Conservation (phyloP, 164 flowering plant genomes). For the Echeveria elegans region DNA sequence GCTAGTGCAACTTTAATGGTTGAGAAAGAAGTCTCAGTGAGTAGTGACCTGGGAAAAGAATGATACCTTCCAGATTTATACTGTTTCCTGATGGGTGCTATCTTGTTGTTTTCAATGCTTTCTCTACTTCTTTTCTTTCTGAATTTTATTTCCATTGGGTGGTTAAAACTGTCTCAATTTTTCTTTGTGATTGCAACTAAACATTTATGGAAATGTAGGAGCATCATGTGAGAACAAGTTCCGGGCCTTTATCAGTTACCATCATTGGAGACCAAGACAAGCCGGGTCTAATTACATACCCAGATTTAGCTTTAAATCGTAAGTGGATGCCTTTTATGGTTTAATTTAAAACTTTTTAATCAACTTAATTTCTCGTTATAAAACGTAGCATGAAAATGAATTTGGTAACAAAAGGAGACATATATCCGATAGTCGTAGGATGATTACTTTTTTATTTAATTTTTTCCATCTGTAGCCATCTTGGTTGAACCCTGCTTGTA, state of each 20-base stretch:
- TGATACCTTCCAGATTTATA: neutral
- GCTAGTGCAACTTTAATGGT: neutral
- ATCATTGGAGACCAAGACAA: conserved; percentile 61
- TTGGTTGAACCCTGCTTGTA: neutral
- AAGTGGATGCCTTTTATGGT: conserved; percentile 15
- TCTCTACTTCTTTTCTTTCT: neutral
- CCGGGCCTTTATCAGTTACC: conserved; percentile 44
- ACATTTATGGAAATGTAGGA: conserved; percentile 27
- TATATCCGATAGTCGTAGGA: neutral
- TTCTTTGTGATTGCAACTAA: neutral
- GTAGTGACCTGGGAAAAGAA: neutral
- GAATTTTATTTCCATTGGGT: neutral
- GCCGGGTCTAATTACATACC: conserved; percentile 61
- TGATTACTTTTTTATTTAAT: neutral
- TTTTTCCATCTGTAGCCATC: neutral
- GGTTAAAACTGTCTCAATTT: neutral
- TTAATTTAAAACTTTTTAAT: neutral
- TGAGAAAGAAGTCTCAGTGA: neutral
- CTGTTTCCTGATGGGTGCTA: neutral
- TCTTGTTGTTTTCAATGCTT: conserved; percentile 3
- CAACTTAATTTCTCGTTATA: neutral
- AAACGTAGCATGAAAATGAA: neutral
- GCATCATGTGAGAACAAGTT: conserved; percentile 32
- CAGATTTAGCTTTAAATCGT: conserved; percentile 64
- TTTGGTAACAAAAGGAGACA: neutral